phyloP scores from a whole-genome alignment of 177 flowering plant genomes.

The Vitis hybrid region DNA sequence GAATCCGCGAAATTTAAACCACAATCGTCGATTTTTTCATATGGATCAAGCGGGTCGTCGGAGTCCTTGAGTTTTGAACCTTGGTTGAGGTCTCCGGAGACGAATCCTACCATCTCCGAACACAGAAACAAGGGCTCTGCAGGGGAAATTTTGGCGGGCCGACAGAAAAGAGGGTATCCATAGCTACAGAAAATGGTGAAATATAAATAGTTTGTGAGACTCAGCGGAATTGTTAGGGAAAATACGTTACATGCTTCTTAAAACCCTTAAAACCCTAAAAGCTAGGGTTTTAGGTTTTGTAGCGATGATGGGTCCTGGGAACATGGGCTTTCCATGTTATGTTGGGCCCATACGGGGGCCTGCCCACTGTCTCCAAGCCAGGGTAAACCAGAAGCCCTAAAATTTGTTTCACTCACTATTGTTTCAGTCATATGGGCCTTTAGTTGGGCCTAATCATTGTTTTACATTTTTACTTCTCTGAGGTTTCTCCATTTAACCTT shows the following conservation, averaged over 20 bases:
- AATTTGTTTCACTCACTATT: no score
- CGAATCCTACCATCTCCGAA: constrained; percentile 31
- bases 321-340: no score
- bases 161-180: background rate
- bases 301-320: no score
- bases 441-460: no score
- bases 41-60: constrained; percentile 8
- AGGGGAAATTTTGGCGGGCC: background rate
- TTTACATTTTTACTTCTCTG: no score
- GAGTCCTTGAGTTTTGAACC: constrained; percentile 14
- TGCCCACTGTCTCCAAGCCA: no score
- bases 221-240: background rate
- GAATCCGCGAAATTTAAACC: constrained; percentile 30
- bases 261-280: constrained; percentile 4
- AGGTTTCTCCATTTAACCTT: no score
- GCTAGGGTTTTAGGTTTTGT: constrained; percentile 7
- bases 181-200: background rate
- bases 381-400: no score
- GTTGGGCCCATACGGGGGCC: no score
- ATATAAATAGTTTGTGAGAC: background rate
- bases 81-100: constrained; percentile 16
- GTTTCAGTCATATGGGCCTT: no score
- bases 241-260: background rate
- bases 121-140: background rate
- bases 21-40: constrained; percentile 14